Percentiles rank a stretch among this genome's conserved stretches.
phyloP scores from a whole-genome alignment of 352 stramenopile genomes.

The Phytophthora fragariaefolia region DNA sequence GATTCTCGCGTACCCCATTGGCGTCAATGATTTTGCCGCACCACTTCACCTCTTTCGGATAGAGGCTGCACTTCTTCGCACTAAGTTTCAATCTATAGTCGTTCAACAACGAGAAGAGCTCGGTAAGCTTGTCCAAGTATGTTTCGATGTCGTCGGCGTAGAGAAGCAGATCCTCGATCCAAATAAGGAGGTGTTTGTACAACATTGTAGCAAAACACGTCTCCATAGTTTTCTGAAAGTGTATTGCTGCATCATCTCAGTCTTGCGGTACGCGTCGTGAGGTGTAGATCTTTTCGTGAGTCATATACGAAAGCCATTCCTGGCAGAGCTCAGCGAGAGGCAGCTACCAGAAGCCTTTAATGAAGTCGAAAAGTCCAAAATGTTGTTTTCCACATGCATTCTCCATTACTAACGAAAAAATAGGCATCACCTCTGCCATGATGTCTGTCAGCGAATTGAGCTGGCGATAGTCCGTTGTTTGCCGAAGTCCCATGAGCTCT shows the following conservation, averaged over 20 bases:
- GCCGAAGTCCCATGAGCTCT: not conserved
- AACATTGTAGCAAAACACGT: constrained; percentile 2
- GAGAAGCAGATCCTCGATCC: not conserved
- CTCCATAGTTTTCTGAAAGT: constrained; percentile 22
- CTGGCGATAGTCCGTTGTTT: constrained; percentile 7
- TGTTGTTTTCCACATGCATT: too few species aligned
- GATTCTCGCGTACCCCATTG: not conserved
- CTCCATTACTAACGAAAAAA: constrained; percentile 10
- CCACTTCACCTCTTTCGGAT: not conserved
- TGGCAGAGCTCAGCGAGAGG: constrained; percentile 6
- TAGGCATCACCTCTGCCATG: constrained; percentile 17
- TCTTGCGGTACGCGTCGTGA: constrained; percentile 24
- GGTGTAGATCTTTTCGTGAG: constrained; percentile 31
- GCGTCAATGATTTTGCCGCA: not conserved
- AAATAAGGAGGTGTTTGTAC: not conserved
- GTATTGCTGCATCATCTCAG: constrained; percentile 7
- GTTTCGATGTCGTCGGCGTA: not conserved
- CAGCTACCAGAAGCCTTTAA: constrained; percentile 14
- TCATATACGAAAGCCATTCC: constrained; percentile 26
- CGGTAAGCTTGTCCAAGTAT: not conserved
- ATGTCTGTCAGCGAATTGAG: not conserved
- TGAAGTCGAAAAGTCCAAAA: constrained; percentile 17
- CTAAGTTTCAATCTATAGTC: not conserved
- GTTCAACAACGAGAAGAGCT: not conserved
- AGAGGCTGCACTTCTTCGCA: not conserved